Conservation (phyloP, 2,329 filamentous ascomycete species). For the Colletotrichum musae region DNA sequence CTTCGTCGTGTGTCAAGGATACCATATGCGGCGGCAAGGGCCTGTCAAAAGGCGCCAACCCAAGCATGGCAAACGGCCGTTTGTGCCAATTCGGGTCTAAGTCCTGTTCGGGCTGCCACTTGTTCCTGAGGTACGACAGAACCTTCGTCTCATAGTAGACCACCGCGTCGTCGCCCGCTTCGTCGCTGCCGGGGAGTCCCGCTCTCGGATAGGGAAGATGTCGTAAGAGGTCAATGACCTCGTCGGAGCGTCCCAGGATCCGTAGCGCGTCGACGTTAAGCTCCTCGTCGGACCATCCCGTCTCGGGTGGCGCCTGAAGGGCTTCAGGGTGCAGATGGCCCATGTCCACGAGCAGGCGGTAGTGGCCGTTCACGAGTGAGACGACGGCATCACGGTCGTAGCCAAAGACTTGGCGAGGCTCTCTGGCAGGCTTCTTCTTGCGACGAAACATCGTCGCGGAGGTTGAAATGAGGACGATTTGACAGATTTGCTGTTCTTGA, state of each 20-base stretch:
- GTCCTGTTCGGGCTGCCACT: constrained; percentile 23
- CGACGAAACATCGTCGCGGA: constrained; percentile 8
- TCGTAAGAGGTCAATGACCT: constrained; percentile 32
- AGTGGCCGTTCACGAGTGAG: constrained; percentile 23
- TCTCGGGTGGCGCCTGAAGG: constrained; percentile 12
- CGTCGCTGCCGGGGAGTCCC: constrained; percentile 10
- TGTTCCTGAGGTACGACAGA: constrained; percentile 21
- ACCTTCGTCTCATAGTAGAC: constrained; percentile 22
- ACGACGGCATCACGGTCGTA: constrained; percentile 21
- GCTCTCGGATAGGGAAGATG: constrained; percentile 27
- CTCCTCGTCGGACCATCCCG: constrained; percentile 26
- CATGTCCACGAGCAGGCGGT: constrained; percentile 31
- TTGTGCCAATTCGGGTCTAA: constrained; percentile 16
- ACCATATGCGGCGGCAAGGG: constrained; percentile 20
- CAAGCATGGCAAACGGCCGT: constrained; percentile 10
- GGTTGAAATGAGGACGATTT: background rate
- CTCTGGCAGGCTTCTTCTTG: constrained; percentile 20
- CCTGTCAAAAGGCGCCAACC: constrained; percentile 20
- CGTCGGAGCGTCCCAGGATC: constrained; percentile 18
- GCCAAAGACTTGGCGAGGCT: constrained; percentile 6
- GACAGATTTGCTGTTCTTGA: no score
- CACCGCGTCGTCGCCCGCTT: constrained; percentile 3
- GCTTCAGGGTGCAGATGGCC: constrained; percentile 21
- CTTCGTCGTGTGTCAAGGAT: constrained; percentile 25
- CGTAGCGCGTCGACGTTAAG: constrained; percentile 24